Conservation (phyloP, 331 rosid genomes). For the Rhamnella rubrinervis region DNA sequence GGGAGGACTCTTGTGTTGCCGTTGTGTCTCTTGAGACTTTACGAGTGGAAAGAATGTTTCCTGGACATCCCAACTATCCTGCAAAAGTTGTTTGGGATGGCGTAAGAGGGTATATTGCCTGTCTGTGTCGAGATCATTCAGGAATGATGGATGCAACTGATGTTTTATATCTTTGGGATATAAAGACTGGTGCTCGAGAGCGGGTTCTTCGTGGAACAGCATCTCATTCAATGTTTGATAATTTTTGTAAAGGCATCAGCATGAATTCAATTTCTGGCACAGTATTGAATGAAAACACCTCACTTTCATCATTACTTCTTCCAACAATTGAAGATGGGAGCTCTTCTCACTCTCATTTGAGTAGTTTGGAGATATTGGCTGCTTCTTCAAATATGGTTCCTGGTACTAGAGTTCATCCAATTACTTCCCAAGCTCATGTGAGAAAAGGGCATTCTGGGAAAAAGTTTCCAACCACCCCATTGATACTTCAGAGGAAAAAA, state of each 20-base stretch:
- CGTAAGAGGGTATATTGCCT: conserved; percentile 79
- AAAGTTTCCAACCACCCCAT: conserved; percentile 27
- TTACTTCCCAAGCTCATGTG: conserved; percentile 40
- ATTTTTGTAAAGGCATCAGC: conserved; percentile 80
- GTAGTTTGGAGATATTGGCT: conserved; percentile 38
- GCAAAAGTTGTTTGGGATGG: conserved; percentile 96
- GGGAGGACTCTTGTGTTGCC: conserved; percentile 90
- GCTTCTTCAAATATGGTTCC: conserved; percentile 49
- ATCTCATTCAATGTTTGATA: conserved; percentile 88
- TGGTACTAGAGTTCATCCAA: conserved; percentile 39
- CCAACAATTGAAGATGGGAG: conserved; percentile 72
- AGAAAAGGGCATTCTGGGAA: conserved; percentile 44
- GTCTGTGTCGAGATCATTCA: conserved; percentile 62
- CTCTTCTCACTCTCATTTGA: conserved; percentile 46
- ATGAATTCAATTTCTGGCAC: conserved; percentile 64
- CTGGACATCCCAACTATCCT: conserved; percentile 85
- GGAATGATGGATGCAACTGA: conserved; percentile 65
- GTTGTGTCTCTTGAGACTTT: conserved; percentile 84
- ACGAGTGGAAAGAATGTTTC: conserved; percentile 92
- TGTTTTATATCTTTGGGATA: conserved; percentile 83
- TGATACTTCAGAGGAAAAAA: conserved; percentile 44
- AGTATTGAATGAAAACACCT: conserved; percentile 77
- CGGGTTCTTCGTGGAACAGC: conserved; percentile 83
- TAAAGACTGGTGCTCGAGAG: conserved; percentile 89
- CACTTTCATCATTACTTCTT: conserved; percentile 78